Conservation (phyloP, 108 stramenopile species). For the Pseudonitzschia delicatissima region DNA sequence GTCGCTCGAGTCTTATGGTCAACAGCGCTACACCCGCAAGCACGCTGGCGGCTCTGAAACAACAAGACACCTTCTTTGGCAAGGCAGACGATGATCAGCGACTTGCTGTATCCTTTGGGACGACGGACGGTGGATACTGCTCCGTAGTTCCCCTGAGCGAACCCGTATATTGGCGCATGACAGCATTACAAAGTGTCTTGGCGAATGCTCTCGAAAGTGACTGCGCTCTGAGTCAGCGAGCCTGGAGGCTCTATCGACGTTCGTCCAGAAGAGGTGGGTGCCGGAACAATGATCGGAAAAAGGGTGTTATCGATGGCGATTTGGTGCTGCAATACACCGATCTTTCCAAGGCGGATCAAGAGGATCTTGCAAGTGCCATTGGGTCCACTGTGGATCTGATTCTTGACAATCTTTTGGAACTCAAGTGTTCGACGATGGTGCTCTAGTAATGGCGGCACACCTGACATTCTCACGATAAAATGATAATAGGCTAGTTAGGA, state of each 20-base stretch:
- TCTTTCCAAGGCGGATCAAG: constrained; percentile 78
- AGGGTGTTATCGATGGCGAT: constrained; percentile 92
- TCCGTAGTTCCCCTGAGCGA: constrained; percentile 81
- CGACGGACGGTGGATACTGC: constrained; percentile 82
- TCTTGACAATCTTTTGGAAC: constrained; percentile 86
- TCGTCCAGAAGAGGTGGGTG: constrained; percentile 77
- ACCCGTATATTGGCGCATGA: constrained; percentile 84
- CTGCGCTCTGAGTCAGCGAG: constrained; percentile 73
- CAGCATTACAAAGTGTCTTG: constrained; percentile 89
- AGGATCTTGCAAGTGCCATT: constrained; percentile 92
- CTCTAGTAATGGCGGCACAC: too few species aligned
- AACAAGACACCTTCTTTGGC: constrained; percentile 79
- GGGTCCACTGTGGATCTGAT: constrained; percentile 91
- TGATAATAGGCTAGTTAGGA: background rate
- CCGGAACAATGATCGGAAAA: constrained; percentile 76
- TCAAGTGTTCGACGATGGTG: constrained; percentile 54
- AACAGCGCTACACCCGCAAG: constrained; percentile 72
- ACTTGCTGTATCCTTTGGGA: constrained; percentile 83
- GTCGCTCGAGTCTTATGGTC: constrained; percentile 70
- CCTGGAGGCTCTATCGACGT: constrained; percentile 78
- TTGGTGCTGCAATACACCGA: constrained; percentile 79
- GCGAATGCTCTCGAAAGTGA: constrained; percentile 87
- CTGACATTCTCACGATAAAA: too few species aligned
- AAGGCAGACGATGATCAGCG: constrained; percentile 79
- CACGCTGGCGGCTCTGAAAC: constrained; percentile 76